Evolutionary conservation across 2,329 filamentous ascomycete genomes (phyloP).

Genomic region (Metarhizium guizhouense): DNA sequence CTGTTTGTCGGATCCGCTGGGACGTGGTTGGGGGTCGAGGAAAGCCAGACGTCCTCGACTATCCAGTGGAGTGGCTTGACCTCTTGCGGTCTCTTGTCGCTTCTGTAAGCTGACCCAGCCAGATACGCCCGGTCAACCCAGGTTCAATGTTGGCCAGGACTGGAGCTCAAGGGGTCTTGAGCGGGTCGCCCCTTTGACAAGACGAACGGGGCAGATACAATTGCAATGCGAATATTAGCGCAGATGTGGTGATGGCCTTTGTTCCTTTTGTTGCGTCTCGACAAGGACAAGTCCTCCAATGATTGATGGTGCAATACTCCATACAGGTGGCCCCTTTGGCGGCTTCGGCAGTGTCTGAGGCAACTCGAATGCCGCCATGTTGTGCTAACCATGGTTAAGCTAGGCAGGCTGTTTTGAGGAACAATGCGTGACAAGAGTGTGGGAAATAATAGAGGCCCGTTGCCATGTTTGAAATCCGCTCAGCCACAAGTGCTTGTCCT

Average conservation of each 20-base stretch:
- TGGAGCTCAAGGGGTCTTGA: constrained; percentile 2
- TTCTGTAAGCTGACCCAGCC: neutral
- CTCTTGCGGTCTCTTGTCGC: neutral
- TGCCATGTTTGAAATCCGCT: neutral
- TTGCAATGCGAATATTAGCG: constrained; percentile 1
- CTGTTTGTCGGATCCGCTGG: neutral
- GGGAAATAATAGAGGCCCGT: neutral
- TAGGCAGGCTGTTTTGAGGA: neutral
- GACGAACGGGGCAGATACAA: constrained; percentile 2
- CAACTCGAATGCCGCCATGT: neutral
- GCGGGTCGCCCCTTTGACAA: constrained; percentile 4
- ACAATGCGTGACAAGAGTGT: neutral
- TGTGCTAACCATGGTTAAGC: neutral
- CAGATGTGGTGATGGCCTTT: neutral
- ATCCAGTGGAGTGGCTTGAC: neutral
- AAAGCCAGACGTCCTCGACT: neutral
- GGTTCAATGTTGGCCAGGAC: neutral
- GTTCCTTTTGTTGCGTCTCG: neutral
- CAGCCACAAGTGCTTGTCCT: neutral
- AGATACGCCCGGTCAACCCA: neutral
- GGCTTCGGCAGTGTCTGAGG: neutral
- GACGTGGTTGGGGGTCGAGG: neutral
- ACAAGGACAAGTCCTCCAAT: neutral
- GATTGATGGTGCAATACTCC: neutral
- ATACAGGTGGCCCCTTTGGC: neutral